Percentiles rank a stretch among this genome's conserved stretches.
Conservation (phyloP, 805 yeast species). For the Crinitomyces ghanaensis region DNA sequence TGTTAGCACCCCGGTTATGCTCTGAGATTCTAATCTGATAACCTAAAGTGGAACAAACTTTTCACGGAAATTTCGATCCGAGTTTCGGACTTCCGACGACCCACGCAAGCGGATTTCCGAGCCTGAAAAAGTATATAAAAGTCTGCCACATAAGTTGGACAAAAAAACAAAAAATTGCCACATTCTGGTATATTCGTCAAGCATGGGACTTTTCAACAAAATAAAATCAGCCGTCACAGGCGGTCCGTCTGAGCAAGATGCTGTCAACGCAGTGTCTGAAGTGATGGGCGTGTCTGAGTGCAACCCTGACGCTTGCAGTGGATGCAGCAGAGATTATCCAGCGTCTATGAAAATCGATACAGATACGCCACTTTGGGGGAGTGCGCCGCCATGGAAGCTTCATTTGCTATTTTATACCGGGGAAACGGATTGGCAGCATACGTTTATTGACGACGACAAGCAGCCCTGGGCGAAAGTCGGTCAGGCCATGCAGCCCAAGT, state of each 20-base stretch:
- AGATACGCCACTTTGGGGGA: slow-evolving; percentile 47
- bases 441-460: slow-evolving; percentile 40
- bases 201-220: slow-evolving; percentile 10
- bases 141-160: too few relatives aligned
- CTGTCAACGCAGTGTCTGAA: too few relatives aligned
- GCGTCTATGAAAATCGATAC: slow-evolving; percentile 35
- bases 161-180: too few relatives aligned
- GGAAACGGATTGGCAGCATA: slow-evolving; percentile 72
- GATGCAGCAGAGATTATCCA: slow-evolving; percentile 46
- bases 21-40: too few relatives aligned
- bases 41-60: too few relatives aligned
- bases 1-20: too few relatives aligned
- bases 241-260: slow-evolving; percentile 20
- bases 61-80: too few relatives aligned
- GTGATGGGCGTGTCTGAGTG: slow-evolving; percentile 39
- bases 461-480: slow-evolving; percentile 1
- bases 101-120: too few relatives aligned
- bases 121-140: too few relatives aligned
- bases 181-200: too few relatives aligned
- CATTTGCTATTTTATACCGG: slow-evolving; percentile 81
- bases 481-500: slow-evolving; percentile 1
- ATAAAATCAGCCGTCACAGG: slow-evolving; percentile 3
- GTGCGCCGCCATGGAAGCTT: slow-evolving; percentile 55
- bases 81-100: too few relatives aligned
- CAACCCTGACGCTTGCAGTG: slow-evolving; percentile 37